These are phyloP conservation scores for Spergularia azorica DNA, from an alignment of 179 eudicot genomes.

Conservation along the genomic window DNA sequence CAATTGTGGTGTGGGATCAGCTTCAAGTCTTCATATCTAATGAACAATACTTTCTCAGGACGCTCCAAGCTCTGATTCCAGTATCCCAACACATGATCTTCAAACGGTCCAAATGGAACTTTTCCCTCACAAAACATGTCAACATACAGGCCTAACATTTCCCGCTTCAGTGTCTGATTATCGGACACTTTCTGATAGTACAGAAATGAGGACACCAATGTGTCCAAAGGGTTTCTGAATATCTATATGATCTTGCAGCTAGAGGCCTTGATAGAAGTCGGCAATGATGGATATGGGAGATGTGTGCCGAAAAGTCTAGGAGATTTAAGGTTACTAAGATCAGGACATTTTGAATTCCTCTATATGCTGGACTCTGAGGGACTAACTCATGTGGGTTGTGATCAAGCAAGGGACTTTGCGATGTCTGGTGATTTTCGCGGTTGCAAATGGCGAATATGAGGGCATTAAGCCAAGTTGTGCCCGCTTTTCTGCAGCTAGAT, in stretches of 20 bases:
- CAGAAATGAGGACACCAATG: conserved; percentile 26
- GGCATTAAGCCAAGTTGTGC: conserved; percentile 38
- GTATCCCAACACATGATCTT: conserved; percentile 33
- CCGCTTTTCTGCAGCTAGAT: conserved; percentile 25
- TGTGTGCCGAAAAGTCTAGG: conserved; percentile 32
- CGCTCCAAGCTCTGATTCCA: conserved; percentile 26
- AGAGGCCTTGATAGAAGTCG: conserved; percentile 22
- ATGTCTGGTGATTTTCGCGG: conserved; percentile 13
- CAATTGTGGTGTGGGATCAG: neutral
- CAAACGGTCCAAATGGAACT: conserved; percentile 26
- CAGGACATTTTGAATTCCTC: neutral
- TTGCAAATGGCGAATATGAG: conserved; percentile 22
- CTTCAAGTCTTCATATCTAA: conserved; percentile 27
- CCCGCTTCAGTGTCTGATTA: neutral
- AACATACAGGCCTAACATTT: conserved; percentile 8
- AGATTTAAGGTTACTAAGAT: neutral
- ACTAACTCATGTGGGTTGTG: conserved; percentile 35
- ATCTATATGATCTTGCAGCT: conserved; percentile 28
- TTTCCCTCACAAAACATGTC: conserved; percentile 24
- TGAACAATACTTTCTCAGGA: conserved; percentile 26
- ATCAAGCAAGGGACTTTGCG: conserved; percentile 16
- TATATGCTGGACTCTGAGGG: conserved; percentile 24
- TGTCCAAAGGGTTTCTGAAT: conserved; percentile 31
- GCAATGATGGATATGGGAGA: conserved; percentile 25
- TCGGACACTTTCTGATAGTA: conserved; percentile 14